Evolutionary conservation across 2,329 filamentous ascomycete genomes (phyloP).

Genomic region (Paracamarosporium sp.): DNA sequence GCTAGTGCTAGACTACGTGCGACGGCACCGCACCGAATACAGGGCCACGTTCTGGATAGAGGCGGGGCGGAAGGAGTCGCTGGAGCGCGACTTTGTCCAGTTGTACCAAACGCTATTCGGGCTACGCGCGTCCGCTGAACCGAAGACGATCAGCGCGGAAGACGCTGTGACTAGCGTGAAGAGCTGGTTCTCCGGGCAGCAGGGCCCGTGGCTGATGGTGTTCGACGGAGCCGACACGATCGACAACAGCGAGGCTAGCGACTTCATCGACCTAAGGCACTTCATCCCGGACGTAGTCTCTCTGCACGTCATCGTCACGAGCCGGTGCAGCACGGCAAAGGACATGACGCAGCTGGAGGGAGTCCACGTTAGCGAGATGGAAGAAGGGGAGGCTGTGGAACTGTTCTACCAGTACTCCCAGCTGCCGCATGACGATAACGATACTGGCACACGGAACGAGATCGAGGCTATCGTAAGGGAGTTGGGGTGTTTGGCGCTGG

Average conservation of each 20-base stretch:
- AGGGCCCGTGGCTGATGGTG: conserved; percentile 22
- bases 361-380: conserved; percentile 25
- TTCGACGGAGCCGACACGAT: conserved; percentile 26
- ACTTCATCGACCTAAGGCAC: conserved; percentile 19
- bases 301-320: conserved; percentile 23
- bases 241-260: conserved; percentile 14
- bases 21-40: conserved; percentile 23
- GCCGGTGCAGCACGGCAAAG: conserved; percentile 12
- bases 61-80: conserved; percentile 24
- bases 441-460: too few species aligned
- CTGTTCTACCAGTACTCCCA: conserved; percentile 18
- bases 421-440: too few species aligned
- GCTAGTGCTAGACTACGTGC: conserved; percentile 23
- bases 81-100: conserved; percentile 26
- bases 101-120: conserved; percentile 22
- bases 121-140: conserved; percentile 2
- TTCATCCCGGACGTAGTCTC: conserved; percentile 18
- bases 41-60: conserved; percentile 29
- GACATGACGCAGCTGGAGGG: conserved; percentile 18
- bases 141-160: conserved; percentile 16
- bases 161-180: conserved; percentile 24
- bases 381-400: conserved; percentile 12
- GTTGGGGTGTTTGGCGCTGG: too few species aligned
- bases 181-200: conserved; percentile 17
- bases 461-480: too few species aligned